Base-by-base conservation (phyloP, 1,139 yeast species). In the Blastobotrys aristatus region DNA sequence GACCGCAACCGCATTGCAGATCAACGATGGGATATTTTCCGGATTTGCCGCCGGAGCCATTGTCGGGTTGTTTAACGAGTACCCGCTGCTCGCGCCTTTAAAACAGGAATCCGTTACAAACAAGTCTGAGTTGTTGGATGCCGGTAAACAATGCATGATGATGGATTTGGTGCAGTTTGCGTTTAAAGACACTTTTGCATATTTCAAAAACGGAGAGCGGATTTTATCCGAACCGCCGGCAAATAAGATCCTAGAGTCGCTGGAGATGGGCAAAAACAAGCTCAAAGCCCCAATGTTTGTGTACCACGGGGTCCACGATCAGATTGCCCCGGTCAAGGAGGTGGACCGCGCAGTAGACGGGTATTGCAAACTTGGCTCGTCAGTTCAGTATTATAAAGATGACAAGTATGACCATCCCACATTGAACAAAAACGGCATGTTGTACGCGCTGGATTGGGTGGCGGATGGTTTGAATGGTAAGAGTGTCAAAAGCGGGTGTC, bases 11-110 rank as follows among this genome's bases (percentile, higher is more conserved):
- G 40, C 50, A 6, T 37, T 54, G 27, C 50, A 52, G 17, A 53
- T 57, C 38, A 54, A 57, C 45, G 51, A 49, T n/a, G 46, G 52
- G 29, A 30, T 51, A 17, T 54, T 41, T 27, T 54, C 64, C 10
- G 67, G 66, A 6, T 56, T 62, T 46, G 44, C 57, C 21, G 60
- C 63, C n/a, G 52, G 59, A 17, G 64, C 62, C n/a, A 45, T 61
- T 33, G 38, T 52, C 26, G 68, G 68, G 10, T 48, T 65, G 33
- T 57, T 57, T 18, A 47, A 53, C 17, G 66, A 62, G 50, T 64
- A 64, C 51, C 59, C 59, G 11, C 57, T 51, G 32, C 31, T 31
- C 16, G 42, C 40, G 18, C 42, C 37, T 21, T 20, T 50, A 11
- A 42, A 53, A 30, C 27, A 43, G n/a, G 24, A 40, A 7, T 30